These are phyloP conservation scores for Verticillium longisporum DNA, from an alignment of 2,329 filamentous ascomycete species.

Conservation along the genomic window DNA sequence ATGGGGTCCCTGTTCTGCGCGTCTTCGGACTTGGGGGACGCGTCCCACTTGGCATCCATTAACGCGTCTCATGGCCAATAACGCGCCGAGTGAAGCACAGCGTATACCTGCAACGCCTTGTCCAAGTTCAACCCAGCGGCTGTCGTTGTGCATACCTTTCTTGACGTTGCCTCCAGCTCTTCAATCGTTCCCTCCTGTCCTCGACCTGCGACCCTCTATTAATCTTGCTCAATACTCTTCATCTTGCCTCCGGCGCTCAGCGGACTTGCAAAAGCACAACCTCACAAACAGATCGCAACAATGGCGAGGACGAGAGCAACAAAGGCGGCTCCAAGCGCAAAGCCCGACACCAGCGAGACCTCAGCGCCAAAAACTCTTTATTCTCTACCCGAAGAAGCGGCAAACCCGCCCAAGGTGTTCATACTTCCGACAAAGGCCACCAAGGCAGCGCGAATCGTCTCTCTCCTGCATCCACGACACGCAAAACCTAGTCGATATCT, in stretches of 20 bases:
- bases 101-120: no score
- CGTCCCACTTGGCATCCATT: not conserved
- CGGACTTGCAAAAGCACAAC: not conserved
- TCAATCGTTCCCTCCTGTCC: not conserved
- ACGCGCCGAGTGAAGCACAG: not conserved
- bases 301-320: constrained; percentile 47
- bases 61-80: not conserved
- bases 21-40: not conserved
- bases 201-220: not conserved
- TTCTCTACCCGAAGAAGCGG: constrained; percentile 28
- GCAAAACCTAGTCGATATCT: constrained; percentile 51
- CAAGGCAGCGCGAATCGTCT: constrained; percentile 49
- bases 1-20: not conserved
- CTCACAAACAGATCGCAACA: not conserved
- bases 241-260: no score
- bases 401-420: constrained; percentile 48
- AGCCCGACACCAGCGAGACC: constrained; percentile 17
- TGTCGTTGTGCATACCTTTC: no score
- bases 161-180: not conserved
- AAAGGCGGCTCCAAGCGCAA: constrained; percentile 25
- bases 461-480: constrained; percentile 53
- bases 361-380: constrained; percentile 27
- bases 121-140: no score
- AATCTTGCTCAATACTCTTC: not conserved
- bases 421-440: constrained; percentile 51